Conservation (phyloP, 2,329 filamentous ascomycete genomes). For the Diaporthe batatas region DNA sequence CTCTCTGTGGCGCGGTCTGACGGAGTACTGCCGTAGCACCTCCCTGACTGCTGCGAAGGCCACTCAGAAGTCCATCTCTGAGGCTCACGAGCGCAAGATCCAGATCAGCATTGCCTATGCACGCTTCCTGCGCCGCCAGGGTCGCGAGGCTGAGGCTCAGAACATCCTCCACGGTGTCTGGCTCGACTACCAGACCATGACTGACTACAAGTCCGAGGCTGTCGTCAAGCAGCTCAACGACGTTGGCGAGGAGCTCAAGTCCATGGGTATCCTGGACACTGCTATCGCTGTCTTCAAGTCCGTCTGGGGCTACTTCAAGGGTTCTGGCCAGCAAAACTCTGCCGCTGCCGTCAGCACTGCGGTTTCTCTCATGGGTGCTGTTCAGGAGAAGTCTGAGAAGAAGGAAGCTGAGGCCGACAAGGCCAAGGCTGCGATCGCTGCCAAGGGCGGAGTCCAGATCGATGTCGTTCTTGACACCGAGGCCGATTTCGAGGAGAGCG, state of each 20-base stretch:
- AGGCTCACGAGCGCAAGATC: slow-evolving; percentile 44
- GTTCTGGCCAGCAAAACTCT: slow-evolving; percentile 42
- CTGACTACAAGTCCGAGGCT: slow-evolving; percentile 41
- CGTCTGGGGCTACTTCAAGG: slow-evolving; percentile 44
- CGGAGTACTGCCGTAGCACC: slow-evolving; percentile 43
- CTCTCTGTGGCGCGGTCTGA: slow-evolving; percentile 45
- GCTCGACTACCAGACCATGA: slow-evolving; percentile 43
- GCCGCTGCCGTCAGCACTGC: slow-evolving; percentile 42
- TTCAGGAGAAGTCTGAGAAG: slow-evolving; percentile 41
- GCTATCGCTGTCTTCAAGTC: slow-evolving; percentile 43
- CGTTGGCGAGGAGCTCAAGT: slow-evolving; percentile 44
- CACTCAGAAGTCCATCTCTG: slow-evolving; percentile 39
- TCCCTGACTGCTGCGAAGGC: slow-evolving; percentile 30
- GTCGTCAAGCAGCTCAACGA: slow-evolving; percentile 43
- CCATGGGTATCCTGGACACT: slow-evolving; percentile 43
- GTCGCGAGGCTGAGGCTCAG: slow-evolving; percentile 42
- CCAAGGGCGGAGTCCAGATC: slow-evolving; percentile 37
- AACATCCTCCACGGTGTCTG: slow-evolving; percentile 44
- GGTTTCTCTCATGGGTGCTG: slow-evolving; percentile 40
- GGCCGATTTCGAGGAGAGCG: slow-evolving; percentile 37
- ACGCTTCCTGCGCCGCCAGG: slow-evolving; percentile 43
- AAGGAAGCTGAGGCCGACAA: slow-evolving; percentile 40
- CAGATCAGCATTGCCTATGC: slow-evolving; percentile 44
- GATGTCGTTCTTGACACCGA: slow-evolving; percentile 38
- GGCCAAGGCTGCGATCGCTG: slow-evolving; percentile 36